Conservation (phyloP, 2,329 filamentous ascomycete species). For the Aspergillus viridinutans region DNA sequence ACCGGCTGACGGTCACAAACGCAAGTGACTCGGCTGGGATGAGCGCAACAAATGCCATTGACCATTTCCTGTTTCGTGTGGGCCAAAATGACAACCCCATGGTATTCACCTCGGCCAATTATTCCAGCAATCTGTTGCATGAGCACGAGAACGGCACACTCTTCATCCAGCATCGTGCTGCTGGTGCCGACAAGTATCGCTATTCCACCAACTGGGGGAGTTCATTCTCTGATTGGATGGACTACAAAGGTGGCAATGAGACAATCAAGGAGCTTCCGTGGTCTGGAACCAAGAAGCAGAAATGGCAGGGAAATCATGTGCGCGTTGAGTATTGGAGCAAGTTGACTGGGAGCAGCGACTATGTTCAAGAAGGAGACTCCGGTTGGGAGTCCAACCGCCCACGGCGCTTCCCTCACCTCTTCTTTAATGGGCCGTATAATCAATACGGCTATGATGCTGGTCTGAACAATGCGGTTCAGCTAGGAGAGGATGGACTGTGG, state of each 20-base stretch:
- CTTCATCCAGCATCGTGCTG: constrained; percentile 55
- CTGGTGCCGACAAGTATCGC: constrained; percentile 60
- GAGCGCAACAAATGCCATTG: constrained; percentile 48
- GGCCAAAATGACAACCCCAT: constrained; percentile 57
- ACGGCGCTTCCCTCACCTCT: constrained; percentile 59
- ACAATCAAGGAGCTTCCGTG: constrained; percentile 49
- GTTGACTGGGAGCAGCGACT: constrained; percentile 55
- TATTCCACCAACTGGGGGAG: constrained; percentile 61
- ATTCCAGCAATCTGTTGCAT: constrained; percentile 52
- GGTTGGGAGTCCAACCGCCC: constrained; percentile 35
- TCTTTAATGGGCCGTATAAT: constrained; percentile 60
- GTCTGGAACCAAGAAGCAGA: constrained; percentile 56
- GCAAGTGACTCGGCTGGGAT: constrained; percentile 42
- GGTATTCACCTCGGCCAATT: constrained; percentile 57
- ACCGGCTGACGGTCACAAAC: constrained; percentile 56
- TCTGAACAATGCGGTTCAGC: constrained; percentile 50
- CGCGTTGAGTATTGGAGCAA: constrained; percentile 61
- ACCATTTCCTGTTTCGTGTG: constrained; percentile 60
- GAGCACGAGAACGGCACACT: constrained; percentile 41
- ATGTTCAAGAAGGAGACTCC: constrained; percentile 58
- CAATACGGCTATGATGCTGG: constrained; percentile 62
- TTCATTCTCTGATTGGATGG: constrained; percentile 55
- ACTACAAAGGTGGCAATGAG: constrained; percentile 51
- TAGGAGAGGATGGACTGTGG: constrained; percentile 52
- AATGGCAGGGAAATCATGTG: constrained; percentile 60